Conservation (phyloP, 768 basidiomycete genomes). For the Tylopilus cervinicoccineus region DNA sequence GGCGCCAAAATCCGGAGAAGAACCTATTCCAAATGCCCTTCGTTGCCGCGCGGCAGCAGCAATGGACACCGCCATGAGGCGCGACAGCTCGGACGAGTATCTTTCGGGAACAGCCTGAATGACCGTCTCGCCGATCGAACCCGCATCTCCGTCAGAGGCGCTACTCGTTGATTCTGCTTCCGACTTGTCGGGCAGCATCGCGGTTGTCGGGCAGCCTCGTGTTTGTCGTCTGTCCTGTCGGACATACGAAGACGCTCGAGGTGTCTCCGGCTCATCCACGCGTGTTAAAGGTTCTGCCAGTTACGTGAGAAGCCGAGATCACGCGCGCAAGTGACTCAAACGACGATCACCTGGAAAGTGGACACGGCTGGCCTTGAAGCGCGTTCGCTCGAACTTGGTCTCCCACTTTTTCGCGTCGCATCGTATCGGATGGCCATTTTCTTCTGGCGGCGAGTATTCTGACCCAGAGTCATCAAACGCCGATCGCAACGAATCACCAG, state of each 20-base stretch:
- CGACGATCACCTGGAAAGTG: neutral
- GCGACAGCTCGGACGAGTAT: slow-evolving; percentile 28
- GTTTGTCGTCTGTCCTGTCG: slow-evolving; percentile 4
- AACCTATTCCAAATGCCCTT: slow-evolving; percentile 49
- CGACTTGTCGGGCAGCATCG: neutral
- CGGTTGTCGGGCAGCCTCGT: neutral
- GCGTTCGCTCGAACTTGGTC: slow-evolving; percentile 8
- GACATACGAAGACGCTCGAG: slow-evolving; percentile 4
- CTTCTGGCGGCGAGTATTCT: slow-evolving; percentile 30
- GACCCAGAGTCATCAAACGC: slow-evolving; percentile 26
- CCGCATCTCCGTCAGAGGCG: slow-evolving; percentile 17
- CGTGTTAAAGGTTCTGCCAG: slow-evolving; percentile 2
- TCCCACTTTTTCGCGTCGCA: slow-evolving; percentile 3
- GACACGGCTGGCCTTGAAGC: neutral
- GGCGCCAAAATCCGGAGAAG: slow-evolving; percentile 29
- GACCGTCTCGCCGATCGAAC: neutral
- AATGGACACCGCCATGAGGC: slow-evolving; percentile 25
- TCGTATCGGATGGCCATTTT: slow-evolving; percentile 5
- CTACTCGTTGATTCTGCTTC: slow-evolving; percentile 12
- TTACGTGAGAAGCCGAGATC: slow-evolving; percentile 6
- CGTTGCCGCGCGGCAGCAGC: slow-evolving; percentile 44
- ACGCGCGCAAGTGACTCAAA: slow-evolving; percentile 8
- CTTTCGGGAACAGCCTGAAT: slow-evolving; percentile 2
- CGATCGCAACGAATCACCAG: slow-evolving; percentile 19
- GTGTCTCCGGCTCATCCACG: slow-evolving; percentile 21